Conservation (phyloP, 495 filamentous ascomycete species). For the Melanomma pulvis-pyrius region DNA sequence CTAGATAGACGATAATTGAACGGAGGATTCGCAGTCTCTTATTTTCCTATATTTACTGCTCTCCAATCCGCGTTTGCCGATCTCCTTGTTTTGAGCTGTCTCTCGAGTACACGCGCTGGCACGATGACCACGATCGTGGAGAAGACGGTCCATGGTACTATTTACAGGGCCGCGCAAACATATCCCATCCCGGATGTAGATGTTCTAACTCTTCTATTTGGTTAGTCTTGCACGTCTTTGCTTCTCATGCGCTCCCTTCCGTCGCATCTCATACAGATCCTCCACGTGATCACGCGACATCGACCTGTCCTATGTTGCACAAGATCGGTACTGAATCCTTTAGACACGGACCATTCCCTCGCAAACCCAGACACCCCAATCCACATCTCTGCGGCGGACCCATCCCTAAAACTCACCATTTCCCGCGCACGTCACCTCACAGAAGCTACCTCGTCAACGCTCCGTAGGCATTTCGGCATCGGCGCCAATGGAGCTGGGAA, state of each 20-base stretch:
- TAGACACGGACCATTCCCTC: slow-evolving; percentile 24
- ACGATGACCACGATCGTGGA: slow-evolving; percentile 34
- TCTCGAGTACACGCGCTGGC: not conserved
- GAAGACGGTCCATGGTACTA: slow-evolving; percentile 22
- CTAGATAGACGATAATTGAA: not conserved
- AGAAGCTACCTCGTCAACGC: slow-evolving; percentile 49
- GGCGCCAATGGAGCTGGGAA: slow-evolving; percentile 49
- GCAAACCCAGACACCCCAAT: slow-evolving; percentile 41
- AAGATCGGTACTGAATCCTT: not conserved
- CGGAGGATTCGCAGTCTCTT: not conserved
- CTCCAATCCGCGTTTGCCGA: not conserved
- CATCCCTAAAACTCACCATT: slow-evolving; percentile 52
- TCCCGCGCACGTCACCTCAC: slow-evolving; percentile 48
- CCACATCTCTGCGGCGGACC: slow-evolving; percentile 53
- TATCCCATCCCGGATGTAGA: slow-evolving; percentile 34
- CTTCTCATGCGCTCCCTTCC: not conserved
- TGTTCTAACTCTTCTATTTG: slow-evolving; percentile 34
- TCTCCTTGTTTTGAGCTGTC: not conserved
- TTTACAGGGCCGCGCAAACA: slow-evolving; percentile 31
- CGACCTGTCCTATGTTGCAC: not conserved
- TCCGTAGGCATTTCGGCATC: slow-evolving; percentile 53
- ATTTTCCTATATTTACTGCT: not conserved
- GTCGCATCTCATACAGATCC: not conserved
- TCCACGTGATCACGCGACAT: slow-evolving; percentile 18
- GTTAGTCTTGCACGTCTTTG: slow-evolving; percentile 9